A percentile compares a stretch with the other conserved stretches of the same genome.
Evolutionary conservation across 75 land plant species (phyloP).

Genomic region (Ceratopteris richardii): DNA sequence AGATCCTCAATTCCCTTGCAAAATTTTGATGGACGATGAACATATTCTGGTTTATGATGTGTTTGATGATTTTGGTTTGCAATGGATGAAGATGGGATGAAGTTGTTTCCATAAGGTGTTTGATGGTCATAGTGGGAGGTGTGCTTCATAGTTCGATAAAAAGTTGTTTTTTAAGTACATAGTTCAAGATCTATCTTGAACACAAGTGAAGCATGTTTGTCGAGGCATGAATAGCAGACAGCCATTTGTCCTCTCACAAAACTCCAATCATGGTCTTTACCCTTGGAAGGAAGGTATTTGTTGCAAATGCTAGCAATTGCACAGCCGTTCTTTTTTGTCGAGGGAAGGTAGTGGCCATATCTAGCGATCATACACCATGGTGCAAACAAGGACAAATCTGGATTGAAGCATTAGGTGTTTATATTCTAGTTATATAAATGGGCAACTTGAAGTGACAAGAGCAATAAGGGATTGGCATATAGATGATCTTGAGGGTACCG

Average conservation of each 20-base stretch:
- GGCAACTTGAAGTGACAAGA: constrained; percentile 65
- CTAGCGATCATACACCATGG: constrained; percentile 71
- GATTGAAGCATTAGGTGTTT: constrained; percentile 68
- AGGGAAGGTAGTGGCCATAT: constrained; percentile 76
- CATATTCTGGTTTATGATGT: constrained; percentile 52
- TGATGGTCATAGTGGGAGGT: constrained; percentile 78
- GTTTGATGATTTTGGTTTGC: constrained; percentile 26
- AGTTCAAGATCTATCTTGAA: constrained; percentile 47
- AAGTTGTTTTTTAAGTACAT: constrained; percentile 52
- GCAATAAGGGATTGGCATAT: constrained; percentile 81
- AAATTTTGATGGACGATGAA: constrained; percentile 76
- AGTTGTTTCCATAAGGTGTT: constrained; percentile 49
- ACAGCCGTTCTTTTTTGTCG: constrained; percentile 77
- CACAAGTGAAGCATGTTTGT: constrained; percentile 57
- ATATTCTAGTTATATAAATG: constrained; percentile 61
- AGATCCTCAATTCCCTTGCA: no score
- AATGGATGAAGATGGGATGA: neutral
- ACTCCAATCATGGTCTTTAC: constrained; percentile 56
- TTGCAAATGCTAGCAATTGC: constrained; percentile 98
- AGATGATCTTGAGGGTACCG: constrained; percentile 45
- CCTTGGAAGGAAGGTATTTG: constrained; percentile 51
- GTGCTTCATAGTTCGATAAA: constrained; percentile 50
- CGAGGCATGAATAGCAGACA: constrained; percentile 48
- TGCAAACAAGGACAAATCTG: constrained; percentile 39
- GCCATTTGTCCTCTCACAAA: constrained; percentile 59